A percentile compares a stretch with the other conserved stretches of the same genome.
phyloP scores from a whole-genome alignment of 2,329 filamentous ascomycete species.

The Aureobasidium sp. region DNA sequence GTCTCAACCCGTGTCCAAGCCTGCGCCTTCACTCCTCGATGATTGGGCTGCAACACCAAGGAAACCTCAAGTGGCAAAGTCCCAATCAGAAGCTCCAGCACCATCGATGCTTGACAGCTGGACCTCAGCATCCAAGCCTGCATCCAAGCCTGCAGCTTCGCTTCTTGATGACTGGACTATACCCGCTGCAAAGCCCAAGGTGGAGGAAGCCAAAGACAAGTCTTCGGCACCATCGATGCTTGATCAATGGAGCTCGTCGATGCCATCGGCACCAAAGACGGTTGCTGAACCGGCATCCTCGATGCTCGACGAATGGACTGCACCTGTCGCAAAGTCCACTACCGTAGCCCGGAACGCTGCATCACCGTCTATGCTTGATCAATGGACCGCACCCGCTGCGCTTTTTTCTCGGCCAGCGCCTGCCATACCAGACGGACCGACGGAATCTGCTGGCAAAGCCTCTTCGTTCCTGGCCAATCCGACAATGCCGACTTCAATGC shows the following conservation, averaged over 20 bases:
- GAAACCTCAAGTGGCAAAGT: background rate
- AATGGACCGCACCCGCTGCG: background rate
- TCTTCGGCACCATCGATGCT: conserved; percentile 1
- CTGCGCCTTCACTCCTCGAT: conserved; percentile 23
- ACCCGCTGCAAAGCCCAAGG: background rate
- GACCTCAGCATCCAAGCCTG: background rate
- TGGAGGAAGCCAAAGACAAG: background rate
- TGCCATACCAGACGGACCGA: background rate
- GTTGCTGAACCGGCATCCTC: background rate
- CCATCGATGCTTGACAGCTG: conserved; percentile 22
- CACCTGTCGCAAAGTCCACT: background rate
- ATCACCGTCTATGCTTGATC: conserved; percentile 7
- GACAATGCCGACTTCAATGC: conserved; percentile 7
- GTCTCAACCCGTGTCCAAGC: conserved; percentile 19
- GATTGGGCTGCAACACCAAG: conserved; percentile 9
- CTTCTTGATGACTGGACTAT: background rate
- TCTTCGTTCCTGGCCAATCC: background rate
- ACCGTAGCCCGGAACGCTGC: background rate
- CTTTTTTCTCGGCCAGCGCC: background rate
- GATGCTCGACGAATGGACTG: background rate
- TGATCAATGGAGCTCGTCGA: background rate
- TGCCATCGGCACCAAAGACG: background rate
- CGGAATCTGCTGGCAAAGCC: background rate
- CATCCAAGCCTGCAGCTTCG: background rate
- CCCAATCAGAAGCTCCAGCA: background rate